These are phyloP conservation scores for Microbotryum lychnidis-dioicae DNA, from an alignment of 1,284 basidiomycete genomes.

Conservation along the genomic window DNA sequence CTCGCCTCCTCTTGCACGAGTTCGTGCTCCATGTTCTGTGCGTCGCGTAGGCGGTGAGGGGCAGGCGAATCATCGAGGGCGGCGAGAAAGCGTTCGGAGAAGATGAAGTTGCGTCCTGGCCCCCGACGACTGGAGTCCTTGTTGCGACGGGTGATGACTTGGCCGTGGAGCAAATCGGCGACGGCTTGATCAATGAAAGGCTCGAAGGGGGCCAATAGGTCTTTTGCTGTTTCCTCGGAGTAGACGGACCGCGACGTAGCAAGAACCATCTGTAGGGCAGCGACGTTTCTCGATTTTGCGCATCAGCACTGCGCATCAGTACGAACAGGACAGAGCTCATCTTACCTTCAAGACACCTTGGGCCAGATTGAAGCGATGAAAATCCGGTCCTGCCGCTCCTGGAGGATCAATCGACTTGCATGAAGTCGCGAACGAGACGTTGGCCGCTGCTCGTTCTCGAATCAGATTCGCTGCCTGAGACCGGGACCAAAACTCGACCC, in stretches of 20 bases:
- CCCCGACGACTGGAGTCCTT: slow-evolving; percentile 34
- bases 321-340: too few relatives aligned
- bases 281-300: too few relatives aligned
- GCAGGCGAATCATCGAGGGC: slow-evolving; percentile 6
- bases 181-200: slow-evolving; percentile 50
- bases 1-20: slow-evolving; percentile 46
- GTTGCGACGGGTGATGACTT: slow-evolving; percentile 30
- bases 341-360: too few relatives aligned
- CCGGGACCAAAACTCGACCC: slow-evolving; percentile 66
- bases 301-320: too few relatives aligned
- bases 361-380: too few relatives aligned
- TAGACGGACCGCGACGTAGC: slow-evolving; percentile 61
- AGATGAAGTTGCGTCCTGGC: slow-evolving; percentile 14
- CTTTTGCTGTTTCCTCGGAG: slow-evolving; percentile 51
- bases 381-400: too few relatives aligned
- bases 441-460: slow-evolving; percentile 60
- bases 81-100: slow-evolving; percentile 17
- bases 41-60: not conserved
- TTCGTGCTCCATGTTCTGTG: too few relatives aligned
- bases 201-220: slow-evolving; percentile 51
- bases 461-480: slow-evolving; percentile 56
- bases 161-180: slow-evolving; percentile 34
- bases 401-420: slow-evolving; percentile 33
- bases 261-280: slow-evolving; percentile 56
- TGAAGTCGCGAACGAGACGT: slow-evolving; percentile 50